Percentiles rank a stretch among this genome's conserved stretches.
Evolutionary conservation across 208 protist genomes (phyloP).

Genomic region (Acanthamoeba sp.): DNA sequence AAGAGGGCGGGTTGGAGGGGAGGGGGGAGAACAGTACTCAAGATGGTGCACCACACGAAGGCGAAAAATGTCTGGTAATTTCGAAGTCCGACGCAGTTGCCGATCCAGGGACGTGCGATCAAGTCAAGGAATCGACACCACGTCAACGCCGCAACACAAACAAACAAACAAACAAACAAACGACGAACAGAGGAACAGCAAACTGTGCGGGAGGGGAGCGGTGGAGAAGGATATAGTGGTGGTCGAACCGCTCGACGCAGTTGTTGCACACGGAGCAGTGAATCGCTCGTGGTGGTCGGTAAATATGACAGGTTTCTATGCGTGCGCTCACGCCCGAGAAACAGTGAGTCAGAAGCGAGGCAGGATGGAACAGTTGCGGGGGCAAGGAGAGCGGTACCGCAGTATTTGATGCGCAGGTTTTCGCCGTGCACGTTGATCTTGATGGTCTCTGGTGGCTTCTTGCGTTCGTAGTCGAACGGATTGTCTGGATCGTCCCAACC

Average conservation of each 20-base stretch:
- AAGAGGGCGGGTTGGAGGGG: background rate
- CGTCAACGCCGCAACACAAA: background rate
- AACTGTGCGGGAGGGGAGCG: background rate
- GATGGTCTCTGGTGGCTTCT: constrained; percentile 65
- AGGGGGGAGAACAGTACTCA: background rate
- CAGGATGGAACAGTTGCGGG: background rate
- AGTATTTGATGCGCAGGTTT: constrained; percentile 63
- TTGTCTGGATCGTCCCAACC: background rate
- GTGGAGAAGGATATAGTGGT: constrained; percentile 80
- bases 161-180: background rate
- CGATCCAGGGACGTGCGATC: constrained; percentile 71
- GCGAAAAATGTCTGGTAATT: constrained; percentile 83
- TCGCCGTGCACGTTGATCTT: constrained; percentile 35
- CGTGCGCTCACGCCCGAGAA: background rate
- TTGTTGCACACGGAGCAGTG: constrained; percentile 87
- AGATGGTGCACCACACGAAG: constrained; percentile 76
- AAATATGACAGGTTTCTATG: constrained; percentile 85
- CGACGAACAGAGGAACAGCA: background rate
- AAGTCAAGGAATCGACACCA: background rate
- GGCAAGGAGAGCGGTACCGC: background rate
- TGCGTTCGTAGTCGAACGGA: constrained; percentile 57
- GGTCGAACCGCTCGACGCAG: constrained; percentile 85
- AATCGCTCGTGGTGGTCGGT: constrained; percentile 80
- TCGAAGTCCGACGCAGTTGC: constrained; percentile 82
- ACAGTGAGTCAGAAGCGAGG: background rate